Conservation (phyloP, 2,329 filamentous ascomycete species). For the Grosmannia clavigera region DNA sequence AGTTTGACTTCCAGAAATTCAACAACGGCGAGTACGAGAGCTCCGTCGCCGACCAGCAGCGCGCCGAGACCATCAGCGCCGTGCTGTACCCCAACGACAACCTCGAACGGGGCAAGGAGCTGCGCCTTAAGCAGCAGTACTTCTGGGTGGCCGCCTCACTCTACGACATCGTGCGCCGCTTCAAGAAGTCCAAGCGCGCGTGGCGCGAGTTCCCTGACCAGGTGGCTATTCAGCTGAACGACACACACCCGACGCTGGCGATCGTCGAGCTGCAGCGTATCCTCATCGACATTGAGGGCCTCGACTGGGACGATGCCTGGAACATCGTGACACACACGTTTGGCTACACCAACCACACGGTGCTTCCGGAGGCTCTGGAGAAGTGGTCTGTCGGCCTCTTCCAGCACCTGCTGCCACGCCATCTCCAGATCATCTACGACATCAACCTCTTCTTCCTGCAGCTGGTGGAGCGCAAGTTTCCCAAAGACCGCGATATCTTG, state of each 20-base stretch:
- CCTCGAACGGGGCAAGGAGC: slow-evolving; percentile 88
- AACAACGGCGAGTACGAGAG: slow-evolving; percentile 97
- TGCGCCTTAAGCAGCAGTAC: slow-evolving; percentile 97
- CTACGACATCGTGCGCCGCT: slow-evolving; percentile 89
- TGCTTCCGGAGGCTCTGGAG: slow-evolving; percentile 90
- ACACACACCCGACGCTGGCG: slow-evolving; percentile 91
- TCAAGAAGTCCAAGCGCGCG: slow-evolving; percentile 89
- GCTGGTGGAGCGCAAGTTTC: slow-evolving; percentile 78
- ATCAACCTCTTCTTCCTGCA: slow-evolving; percentile 95
- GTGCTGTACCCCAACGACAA: slow-evolving; percentile 98
- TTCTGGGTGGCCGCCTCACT: slow-evolving; percentile 98
- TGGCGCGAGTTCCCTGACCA: slow-evolving; percentile 92
- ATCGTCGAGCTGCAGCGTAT: slow-evolving; percentile 95
- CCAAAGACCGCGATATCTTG: slow-evolving; percentile 77
- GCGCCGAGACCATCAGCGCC: slow-evolving; percentile 96
- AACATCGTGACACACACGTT: slow-evolving; percentile 66
- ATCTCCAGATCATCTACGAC: slow-evolving; percentile 95
- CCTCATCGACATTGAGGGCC: slow-evolving; percentile 73
- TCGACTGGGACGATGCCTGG: slow-evolving; percentile 93
- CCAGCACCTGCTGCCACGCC: slow-evolving; percentile 84
- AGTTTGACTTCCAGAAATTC: slow-evolving; percentile 99
- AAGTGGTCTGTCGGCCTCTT: slow-evolving; percentile 94
- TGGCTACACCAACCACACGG: slow-evolving; percentile 97
- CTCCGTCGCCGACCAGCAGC: slow-evolving; percentile 94
- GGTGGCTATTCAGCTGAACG: slow-evolving; percentile 94